Evolutionary conservation across 2,329 filamentous ascomycete species (phyloP).

Genomic region (Exophiala lecanii-corni): DNA sequence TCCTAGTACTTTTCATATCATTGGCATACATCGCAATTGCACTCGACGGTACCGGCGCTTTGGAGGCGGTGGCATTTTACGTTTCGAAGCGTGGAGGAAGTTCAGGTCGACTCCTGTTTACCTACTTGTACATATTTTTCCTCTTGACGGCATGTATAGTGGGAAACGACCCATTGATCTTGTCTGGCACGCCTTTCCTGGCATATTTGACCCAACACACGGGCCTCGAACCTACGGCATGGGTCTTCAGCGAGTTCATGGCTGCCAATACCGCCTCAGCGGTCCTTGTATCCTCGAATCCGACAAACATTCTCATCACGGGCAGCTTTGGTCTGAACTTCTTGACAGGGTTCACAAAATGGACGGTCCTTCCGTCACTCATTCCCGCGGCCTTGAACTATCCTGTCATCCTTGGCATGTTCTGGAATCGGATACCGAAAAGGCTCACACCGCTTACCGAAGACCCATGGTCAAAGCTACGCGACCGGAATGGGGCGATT

Average conservation of each 20-base stretch:
- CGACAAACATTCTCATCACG: conserved; percentile 44
- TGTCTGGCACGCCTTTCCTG: conserved; percentile 27
- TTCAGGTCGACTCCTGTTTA: conserved; percentile 24
- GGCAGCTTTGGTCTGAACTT: conserved; percentile 26
- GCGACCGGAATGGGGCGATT: conserved; percentile 22
- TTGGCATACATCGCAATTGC: conserved; percentile 28
- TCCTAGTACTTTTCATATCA: conserved; percentile 27
- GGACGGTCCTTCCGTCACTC: conserved; percentile 26
- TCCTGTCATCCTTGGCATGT: conserved; percentile 25
- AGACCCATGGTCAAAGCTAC: conserved; percentile 26
- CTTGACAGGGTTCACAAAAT: conserved; percentile 27
- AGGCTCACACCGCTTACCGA: conserved; percentile 22
- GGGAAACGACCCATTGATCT: conserved; percentile 26
- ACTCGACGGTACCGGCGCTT: conserved; percentile 26
- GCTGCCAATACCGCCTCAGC: conserved; percentile 60
- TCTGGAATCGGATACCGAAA: conserved; percentile 26
- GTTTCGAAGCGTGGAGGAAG: conserved; percentile 26
- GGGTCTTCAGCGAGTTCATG: conserved; percentile 28
- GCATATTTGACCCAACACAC: conserved; percentile 26
- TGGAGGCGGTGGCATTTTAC: conserved; percentile 25
- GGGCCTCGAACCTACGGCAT: conserved; percentile 22
- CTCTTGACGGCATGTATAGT: conserved; percentile 25
- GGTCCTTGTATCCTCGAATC: conserved; percentile 72
- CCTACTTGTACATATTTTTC: conserved; percentile 27
- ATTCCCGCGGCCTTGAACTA: conserved; percentile 25